These are phyloP conservation scores for Solidago caesia DNA, from an alignment of 129 eudicot species.

Conservation along the genomic window DNA sequence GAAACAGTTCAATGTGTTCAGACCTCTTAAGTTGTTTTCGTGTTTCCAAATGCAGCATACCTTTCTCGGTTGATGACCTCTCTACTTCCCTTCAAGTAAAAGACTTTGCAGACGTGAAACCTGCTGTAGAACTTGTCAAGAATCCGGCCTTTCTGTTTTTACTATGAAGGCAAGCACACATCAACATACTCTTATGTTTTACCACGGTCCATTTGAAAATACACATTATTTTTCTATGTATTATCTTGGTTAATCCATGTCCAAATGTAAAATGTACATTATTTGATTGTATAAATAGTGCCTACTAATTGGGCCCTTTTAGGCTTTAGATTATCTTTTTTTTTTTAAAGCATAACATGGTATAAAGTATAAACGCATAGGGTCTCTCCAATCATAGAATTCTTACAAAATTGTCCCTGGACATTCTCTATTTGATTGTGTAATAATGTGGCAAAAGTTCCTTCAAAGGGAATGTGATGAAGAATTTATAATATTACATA, in stretches of 20 bases:
- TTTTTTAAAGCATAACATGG: too few species aligned
- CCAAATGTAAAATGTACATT: background rate
- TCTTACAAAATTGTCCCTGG: background rate
- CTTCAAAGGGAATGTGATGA: too few species aligned
- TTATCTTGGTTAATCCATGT: conserved; percentile 1
- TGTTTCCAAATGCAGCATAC: conserved; percentile 57
- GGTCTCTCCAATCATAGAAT: too few species aligned
- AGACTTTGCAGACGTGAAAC: conserved; percentile 66
- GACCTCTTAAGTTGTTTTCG: background rate
- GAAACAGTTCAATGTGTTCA: background rate
- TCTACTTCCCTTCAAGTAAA: conserved; percentile 63
- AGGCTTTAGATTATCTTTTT: too few species aligned
- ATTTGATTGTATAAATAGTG: too few species aligned
- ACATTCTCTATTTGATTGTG: background rate
- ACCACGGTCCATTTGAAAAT: background rate
- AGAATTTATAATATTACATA: too few species aligned
- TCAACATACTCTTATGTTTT: background rate
- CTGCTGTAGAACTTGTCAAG: conserved; percentile 61
- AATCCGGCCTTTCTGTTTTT: conserved; percentile 71
- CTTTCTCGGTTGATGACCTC: conserved; percentile 80
- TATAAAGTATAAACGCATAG: too few species aligned
- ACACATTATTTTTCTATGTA: conserved; percentile 7
- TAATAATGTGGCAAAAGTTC: background rate
- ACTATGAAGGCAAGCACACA: background rate
- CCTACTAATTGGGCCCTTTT: too few species aligned